A percentile compares a stretch with the other conserved stretches of the same genome.
phyloP scores from a whole-genome alignment of 2,329 filamentous ascomycete species.

The Pyricularia sp. region DNA sequence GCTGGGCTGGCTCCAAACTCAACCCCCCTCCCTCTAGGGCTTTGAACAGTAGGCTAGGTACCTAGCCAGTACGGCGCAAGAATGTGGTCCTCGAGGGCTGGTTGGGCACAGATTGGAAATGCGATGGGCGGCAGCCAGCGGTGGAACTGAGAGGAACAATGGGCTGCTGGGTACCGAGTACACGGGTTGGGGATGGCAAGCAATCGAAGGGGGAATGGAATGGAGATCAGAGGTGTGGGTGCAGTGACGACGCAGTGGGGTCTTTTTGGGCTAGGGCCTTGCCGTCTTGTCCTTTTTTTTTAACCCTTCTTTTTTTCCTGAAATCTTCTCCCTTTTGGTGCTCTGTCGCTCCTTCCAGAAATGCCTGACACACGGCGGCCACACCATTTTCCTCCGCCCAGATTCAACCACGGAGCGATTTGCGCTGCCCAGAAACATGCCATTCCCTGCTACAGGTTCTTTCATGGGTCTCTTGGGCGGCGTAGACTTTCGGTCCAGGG shows the following conservation, averaged over 20 bases:
- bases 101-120: background rate
- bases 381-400: background rate
- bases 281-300: background rate
- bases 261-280: background rate
- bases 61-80: background rate
- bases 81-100: background rate
- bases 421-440: background rate
- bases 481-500: background rate
- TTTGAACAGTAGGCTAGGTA: background rate
- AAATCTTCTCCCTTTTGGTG: background rate
- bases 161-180: background rate
- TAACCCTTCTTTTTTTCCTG: background rate
- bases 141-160: background rate
- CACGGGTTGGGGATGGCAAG: background rate
- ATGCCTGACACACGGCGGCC: constrained; percentile 1
- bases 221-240: constrained; percentile 1
- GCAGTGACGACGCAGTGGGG: constrained; percentile 1
- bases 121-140: background rate
- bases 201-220: background rate
- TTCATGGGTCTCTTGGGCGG: background rate
- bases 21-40: background rate
- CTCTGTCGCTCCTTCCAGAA: background rate
- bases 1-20: background rate
- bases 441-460: background rate
- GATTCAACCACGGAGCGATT: background rate